Evolutionary conservation across 306 rosid genomes (phyloP).

Genomic region (Rosa lucieae): DNA sequence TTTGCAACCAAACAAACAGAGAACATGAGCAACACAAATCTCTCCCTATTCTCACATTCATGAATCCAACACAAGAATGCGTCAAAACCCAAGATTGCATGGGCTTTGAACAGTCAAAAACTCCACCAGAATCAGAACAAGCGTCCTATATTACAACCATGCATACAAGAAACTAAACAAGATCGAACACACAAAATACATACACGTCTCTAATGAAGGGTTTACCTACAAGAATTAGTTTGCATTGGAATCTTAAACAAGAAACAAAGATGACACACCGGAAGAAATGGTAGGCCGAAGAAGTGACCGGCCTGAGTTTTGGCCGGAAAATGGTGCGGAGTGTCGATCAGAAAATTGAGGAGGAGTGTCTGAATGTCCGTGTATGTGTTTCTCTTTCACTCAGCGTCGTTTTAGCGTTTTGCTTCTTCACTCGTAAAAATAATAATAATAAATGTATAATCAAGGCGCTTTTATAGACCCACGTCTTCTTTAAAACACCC

Average conservation of each 20-base stretch:
- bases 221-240: neutral
- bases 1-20: slow-evolving; percentile 21
- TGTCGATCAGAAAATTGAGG: neutral
- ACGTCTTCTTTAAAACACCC: slow-evolving; percentile 16
- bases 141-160: neutral
- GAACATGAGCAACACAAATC: neutral
- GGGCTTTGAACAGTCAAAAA: neutral
- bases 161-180: neutral
- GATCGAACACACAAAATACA: neutral
- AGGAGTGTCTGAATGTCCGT: neutral
- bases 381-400: neutral
- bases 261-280: neutral
- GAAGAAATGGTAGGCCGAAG: neutral
- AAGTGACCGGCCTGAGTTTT: neutral
- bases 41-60: neutral
- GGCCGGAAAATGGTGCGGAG: neutral
- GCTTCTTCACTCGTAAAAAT: neutral
- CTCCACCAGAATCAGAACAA: neutral
- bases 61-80: neutral
- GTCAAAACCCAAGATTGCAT: neutral
- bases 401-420: neutral
- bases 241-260: neutral
- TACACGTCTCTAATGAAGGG: neutral
- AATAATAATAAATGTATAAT: neutral
- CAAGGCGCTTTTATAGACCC: neutral